These are phyloP conservation scores for Magnolia kwangsiensis DNA, from an alignment of 164 flowering plant species.

Conservation along the genomic window DNA sequence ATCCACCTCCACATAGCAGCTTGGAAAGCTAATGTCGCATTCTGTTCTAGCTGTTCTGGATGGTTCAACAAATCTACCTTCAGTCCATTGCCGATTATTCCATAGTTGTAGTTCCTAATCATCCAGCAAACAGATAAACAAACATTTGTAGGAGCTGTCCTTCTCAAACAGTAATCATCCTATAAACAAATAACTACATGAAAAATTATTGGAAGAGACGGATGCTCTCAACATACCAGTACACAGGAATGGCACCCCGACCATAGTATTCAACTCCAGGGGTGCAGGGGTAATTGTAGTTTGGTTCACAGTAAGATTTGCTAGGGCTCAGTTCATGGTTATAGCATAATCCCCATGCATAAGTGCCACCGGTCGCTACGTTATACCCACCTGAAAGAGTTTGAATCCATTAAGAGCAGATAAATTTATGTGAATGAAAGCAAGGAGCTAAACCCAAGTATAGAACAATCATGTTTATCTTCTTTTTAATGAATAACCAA, in stretches of 20 bases:
- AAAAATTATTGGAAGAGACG: neutral
- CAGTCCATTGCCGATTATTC: slow-evolving; percentile 53
- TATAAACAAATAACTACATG: neutral
- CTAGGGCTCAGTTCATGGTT: slow-evolving; percentile 84
- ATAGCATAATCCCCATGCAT: slow-evolving; percentile 94
- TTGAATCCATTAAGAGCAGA: neutral
- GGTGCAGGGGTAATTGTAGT: slow-evolving; percentile 67
- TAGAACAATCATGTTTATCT: neutral
- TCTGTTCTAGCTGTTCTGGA: slow-evolving; percentile 84
- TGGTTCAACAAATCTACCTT: slow-evolving; percentile 64
- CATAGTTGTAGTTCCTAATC: slow-evolving; percentile 80
- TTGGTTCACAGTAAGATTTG: slow-evolving; percentile 63
- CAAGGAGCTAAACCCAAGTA: neutral
- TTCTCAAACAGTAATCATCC: neutral
- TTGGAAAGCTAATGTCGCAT: slow-evolving; percentile 79
- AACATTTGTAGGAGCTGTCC: neutral
- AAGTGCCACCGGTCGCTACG: slow-evolving; percentile 83
- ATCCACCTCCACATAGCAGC: slow-evolving; percentile 81
- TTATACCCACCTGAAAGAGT: slow-evolving; percentile 67
- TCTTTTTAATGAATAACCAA: too few relatives aligned
- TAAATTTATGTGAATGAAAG: neutral
- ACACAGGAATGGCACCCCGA: slow-evolving; percentile 88
- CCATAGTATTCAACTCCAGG: slow-evolving; percentile 92
- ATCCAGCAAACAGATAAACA: neutral
- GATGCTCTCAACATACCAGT: slow-evolving; percentile 47